Conservation (phyloP, 768 basidiomycete species). For the Roridomyces roridus region DNA sequence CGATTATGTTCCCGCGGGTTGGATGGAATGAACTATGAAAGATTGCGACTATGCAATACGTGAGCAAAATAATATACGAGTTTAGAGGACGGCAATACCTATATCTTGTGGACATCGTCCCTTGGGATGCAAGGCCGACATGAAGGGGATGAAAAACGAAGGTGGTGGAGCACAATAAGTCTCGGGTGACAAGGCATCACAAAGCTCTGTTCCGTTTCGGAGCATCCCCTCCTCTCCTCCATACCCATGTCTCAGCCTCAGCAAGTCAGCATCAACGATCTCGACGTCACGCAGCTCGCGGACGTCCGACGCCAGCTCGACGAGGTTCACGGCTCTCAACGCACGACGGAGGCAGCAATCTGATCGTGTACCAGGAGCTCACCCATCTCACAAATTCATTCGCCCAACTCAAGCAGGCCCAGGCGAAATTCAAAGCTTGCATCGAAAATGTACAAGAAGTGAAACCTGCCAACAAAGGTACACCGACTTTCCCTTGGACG, state of each 20-base stretch:
- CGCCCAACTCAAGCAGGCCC: conserved; percentile 90
- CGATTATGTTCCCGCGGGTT: conserved; percentile 78
- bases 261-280: conserved; percentile 80
- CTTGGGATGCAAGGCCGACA: conserved; percentile 26
- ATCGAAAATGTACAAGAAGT: conserved; percentile 81
- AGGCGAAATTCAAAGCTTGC: conserved; percentile 90
- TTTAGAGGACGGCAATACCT: too few relatives aligned
- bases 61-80: too few relatives aligned
- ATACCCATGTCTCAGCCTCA: conserved; percentile 61
- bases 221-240: conserved; percentile 26
- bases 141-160: conserved; percentile 2
- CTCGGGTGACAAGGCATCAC: too few relatives aligned
- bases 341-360: neutral
- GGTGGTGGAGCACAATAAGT: conserved; percentile 11
- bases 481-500: neutral
- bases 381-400: conserved; percentile 92
- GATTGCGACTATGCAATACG: conserved; percentile 64
- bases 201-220: too few relatives aligned
- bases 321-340: conserved; percentile 59
- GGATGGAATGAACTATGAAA: conserved; percentile 89
- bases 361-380: conserved; percentile 69
- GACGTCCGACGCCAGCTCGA: conserved; percentile 94
- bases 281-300: conserved; percentile 84
- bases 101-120: conserved; percentile 54
- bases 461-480: conserved; percentile 70